Evolutionary conservation across 108 stramenopile species (phyloP).

Genomic region (Stephanodiscus triporus): DNA sequence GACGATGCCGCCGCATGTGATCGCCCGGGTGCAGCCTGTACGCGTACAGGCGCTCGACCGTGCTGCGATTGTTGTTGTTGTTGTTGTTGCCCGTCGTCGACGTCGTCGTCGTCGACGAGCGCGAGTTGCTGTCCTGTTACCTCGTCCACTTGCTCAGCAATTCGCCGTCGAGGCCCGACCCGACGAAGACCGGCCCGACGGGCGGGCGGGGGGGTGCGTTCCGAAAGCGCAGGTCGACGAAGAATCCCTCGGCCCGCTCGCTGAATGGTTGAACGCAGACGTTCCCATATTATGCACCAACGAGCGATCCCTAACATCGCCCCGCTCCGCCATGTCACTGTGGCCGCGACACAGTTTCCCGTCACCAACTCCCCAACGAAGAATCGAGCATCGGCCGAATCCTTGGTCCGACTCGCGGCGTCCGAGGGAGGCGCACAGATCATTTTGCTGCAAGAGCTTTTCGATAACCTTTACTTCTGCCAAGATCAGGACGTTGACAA

Average conservation of each 20-base stretch:
- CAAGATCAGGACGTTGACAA: constrained; percentile 55
- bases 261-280: too few relatives aligned
- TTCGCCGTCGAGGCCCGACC: constrained; percentile 72
- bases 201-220: constrained; percentile 91
- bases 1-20: too few relatives aligned
- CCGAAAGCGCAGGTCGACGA: constrained; percentile 79
- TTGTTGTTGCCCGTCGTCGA: too few relatives aligned
- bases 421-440: constrained; percentile 44
- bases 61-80: too few relatives aligned
- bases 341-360: too few relatives aligned
- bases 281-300: too few relatives aligned
- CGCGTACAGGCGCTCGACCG: constrained; percentile 68
- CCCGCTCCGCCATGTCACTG: too few relatives aligned
- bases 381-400: constrained; percentile 11
- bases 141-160: constrained; percentile 62
- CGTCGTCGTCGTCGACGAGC: too few relatives aligned
- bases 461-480: constrained; percentile 64
- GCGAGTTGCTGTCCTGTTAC: constrained; percentile 79
- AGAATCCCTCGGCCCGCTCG: constrained; percentile 83
- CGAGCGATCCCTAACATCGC: too few relatives aligned
- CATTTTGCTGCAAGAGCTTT: constrained; percentile 59
- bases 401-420: constrained; percentile 34
- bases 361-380: too few relatives aligned
- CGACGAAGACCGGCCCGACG: constrained; percentile 89
- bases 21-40: constrained; percentile 80